A percentile compares a stretch with the other conserved stretches of the same genome.
Evolutionary conservation across 768 basidiomycete genomes (phyloP).

Genomic region (Lepiota brunneoincarnata): DNA sequence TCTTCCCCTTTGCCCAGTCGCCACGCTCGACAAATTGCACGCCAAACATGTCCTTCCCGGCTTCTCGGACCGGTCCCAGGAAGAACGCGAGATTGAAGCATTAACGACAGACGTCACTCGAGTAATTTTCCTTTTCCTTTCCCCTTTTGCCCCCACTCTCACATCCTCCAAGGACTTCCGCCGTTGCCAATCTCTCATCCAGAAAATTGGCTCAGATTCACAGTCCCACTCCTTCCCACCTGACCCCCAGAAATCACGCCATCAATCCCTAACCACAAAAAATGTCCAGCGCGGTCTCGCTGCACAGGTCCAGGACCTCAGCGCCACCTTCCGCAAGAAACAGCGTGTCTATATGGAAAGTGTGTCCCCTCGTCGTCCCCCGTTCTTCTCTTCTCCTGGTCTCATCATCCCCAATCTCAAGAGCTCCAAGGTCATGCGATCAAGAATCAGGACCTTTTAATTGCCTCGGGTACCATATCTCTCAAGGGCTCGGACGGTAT

Average conservation of each 20-base stretch:
- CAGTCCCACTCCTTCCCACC: conserved; percentile 67
- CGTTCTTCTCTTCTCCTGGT: conserved; percentile 15
- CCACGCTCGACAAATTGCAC: conserved; percentile 90
- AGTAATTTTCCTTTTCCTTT: conserved; percentile 39
- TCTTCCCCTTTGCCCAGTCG: conserved; percentile 49
- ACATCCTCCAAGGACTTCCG: conserved; percentile 59
- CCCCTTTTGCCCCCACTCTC: conserved; percentile 19
- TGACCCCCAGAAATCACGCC: conserved; percentile 33
- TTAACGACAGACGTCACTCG: conserved; percentile 86
- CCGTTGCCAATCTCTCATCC: conserved; percentile 61
- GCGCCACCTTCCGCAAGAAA: conserved; percentile 92
- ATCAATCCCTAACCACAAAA: conserved; percentile 69
- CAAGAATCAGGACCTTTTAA: conserved; percentile 92
- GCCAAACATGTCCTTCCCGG: conserved; percentile 95
- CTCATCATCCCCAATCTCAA: conserved; percentile 28
- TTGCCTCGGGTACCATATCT: conserved; percentile 84
- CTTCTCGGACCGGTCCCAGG: conserved; percentile 90
- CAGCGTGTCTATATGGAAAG: conserved; percentile 99
- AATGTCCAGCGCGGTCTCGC: conserved; percentile 96
- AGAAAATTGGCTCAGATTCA: conserved; percentile 58
- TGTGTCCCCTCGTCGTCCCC: conserved; percentile 42
- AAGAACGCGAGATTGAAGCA: conserved; percentile 91
- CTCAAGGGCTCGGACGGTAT: conserved; percentile 80
- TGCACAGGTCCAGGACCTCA: conserved; percentile 93
- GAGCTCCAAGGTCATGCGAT: conserved; percentile 97